Percentiles rank a stretch among this genome's conserved stretches.
phyloP scores from a whole-genome alignment of 345 rosid genomes.

The Eucalyptus sideroxylon region DNA sequence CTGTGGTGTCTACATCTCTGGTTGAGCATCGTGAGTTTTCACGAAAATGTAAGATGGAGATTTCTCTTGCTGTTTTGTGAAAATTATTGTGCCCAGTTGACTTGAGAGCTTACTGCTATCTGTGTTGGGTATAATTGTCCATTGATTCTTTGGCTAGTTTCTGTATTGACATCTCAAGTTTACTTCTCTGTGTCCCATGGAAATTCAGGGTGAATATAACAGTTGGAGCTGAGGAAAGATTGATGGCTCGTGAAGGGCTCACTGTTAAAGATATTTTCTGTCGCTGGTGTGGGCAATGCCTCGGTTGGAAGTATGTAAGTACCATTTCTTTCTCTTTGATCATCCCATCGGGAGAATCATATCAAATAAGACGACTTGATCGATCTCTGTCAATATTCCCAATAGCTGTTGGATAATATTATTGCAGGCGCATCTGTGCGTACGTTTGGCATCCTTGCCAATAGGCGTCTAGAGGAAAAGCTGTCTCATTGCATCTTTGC shows the following conservation, averaged over 20 bases:
- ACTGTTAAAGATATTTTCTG: constrained; percentile 29
- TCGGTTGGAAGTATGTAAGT: constrained; percentile 42
- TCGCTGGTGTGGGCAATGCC: constrained; percentile 30
- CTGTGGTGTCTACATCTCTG: neutral
- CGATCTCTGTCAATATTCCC: neutral
- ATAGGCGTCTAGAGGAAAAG: neutral
- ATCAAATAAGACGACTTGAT: neutral
- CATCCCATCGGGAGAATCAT: neutral
- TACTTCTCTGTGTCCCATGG: neutral
- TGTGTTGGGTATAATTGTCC: neutral
- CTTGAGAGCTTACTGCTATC: neutral
- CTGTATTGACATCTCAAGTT: neutral
- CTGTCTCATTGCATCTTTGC: neutral
- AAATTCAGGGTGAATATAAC: constrained; percentile 19
- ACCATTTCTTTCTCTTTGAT: neutral
- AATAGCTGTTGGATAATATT: neutral
- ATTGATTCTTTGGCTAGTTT: neutral
- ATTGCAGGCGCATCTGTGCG: neutral
- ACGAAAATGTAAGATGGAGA: neutral
- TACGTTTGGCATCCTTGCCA: neutral
- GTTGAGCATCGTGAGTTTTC: neutral
- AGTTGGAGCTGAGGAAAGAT: constrained; percentile 19
- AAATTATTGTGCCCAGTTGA: neutral
- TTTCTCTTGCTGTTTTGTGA: neutral
- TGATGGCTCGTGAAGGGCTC: constrained; percentile 25